Percentiles rank a stretch among this genome's conserved stretches.
These are phyloP conservation scores for Euphrasia arctica DNA, from an alignment of 305 asterid species.

Conservation along the genomic window DNA sequence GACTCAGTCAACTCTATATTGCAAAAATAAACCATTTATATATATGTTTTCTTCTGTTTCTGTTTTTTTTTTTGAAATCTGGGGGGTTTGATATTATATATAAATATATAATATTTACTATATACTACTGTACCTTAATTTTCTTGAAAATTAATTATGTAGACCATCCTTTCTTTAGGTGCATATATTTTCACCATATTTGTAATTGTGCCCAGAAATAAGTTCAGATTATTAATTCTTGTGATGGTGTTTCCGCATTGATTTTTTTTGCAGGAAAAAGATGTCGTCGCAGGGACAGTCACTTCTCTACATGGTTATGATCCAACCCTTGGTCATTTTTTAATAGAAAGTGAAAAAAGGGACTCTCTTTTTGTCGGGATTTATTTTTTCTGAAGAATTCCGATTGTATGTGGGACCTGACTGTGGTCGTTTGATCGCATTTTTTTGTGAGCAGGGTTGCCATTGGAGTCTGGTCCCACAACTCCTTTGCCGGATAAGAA, in stretches of 20 bases:
- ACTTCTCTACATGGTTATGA: conserved; percentile 58
- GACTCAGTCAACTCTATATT: conserved; percentile 46
- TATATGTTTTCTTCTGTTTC: neutral
- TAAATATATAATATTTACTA: neutral
- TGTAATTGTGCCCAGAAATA: conserved; percentile 22
- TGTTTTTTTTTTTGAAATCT: conserved; percentile 23
- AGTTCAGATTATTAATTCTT: conserved; percentile 24
- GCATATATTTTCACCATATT: conserved; percentile 13
- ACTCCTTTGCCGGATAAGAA: conserved; percentile 94
- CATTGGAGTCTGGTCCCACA: conserved; percentile 83
- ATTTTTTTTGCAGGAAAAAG: conserved; percentile 29
- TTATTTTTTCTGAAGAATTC: conserved; percentile 26
- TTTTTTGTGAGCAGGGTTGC: conserved; percentile 70
- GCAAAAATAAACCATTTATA: conserved; percentile 22
- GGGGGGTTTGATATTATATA: conserved; percentile 2
- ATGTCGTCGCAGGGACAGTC: conserved; percentile 61
- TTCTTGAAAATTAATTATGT: conserved; percentile 15
- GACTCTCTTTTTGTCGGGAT: conserved; percentile 26
- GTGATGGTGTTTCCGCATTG: conserved; percentile 23
- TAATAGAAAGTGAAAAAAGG: conserved; percentile 4
- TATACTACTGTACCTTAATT: conserved; percentile 19
- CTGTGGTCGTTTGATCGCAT: conserved; percentile 37
- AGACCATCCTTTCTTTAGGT: conserved; percentile 21
- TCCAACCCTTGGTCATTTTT: conserved; percentile 32
- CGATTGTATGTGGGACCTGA: conserved; percentile 31